Evolutionary conservation across 2,329 filamentous ascomycete genomes (phyloP).

Genomic region (Aplosporella prunicola): DNA sequence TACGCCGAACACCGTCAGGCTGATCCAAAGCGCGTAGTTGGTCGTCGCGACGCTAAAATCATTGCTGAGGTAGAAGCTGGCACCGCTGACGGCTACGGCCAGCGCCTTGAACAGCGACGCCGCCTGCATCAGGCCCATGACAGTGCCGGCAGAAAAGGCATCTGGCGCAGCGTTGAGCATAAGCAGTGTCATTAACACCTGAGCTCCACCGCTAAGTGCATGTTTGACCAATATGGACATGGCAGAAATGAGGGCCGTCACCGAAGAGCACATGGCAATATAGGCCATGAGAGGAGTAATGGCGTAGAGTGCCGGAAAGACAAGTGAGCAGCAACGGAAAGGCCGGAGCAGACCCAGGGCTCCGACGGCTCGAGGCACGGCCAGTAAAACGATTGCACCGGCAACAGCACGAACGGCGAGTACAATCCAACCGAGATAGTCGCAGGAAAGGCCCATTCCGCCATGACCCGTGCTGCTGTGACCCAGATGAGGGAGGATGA

Average conservation of each 20-base stretch:
- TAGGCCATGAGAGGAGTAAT: constrained; percentile 31
- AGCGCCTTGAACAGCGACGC: constrained; percentile 39
- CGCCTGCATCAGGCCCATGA: constrained; percentile 40
- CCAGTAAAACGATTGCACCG: constrained; percentile 29
- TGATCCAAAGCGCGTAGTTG: constrained; percentile 38
- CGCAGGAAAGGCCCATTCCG: constrained; percentile 39
- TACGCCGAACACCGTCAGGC: constrained; percentile 31
- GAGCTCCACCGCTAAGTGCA: constrained; percentile 31
- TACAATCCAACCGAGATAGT: constrained; percentile 34
- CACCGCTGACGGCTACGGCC: constrained; percentile 36
- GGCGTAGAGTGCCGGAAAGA: constrained; percentile 33
- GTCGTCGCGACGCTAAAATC: constrained; percentile 35
- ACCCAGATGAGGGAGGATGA: constrained; percentile 38
- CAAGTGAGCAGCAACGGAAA: constrained; percentile 32
- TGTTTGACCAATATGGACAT: constrained; percentile 36
- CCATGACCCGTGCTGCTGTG: constrained; percentile 36
- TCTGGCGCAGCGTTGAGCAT: constrained; percentile 40
- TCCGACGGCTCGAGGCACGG: constrained; percentile 28
- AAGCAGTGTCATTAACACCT: constrained; percentile 37
- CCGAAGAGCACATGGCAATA: constrained; percentile 23
- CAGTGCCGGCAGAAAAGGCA: constrained; percentile 37
- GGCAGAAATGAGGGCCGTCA: constrained; percentile 29
- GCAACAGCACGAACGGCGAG: constrained; percentile 34
- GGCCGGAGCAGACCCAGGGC: constrained; percentile 33
- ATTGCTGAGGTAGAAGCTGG: constrained; percentile 37